These are phyloP conservation scores for Aphanoascus verrucosus DNA, from an alignment of 2,329 filamentous ascomycete genomes.

Conservation along the genomic window DNA sequence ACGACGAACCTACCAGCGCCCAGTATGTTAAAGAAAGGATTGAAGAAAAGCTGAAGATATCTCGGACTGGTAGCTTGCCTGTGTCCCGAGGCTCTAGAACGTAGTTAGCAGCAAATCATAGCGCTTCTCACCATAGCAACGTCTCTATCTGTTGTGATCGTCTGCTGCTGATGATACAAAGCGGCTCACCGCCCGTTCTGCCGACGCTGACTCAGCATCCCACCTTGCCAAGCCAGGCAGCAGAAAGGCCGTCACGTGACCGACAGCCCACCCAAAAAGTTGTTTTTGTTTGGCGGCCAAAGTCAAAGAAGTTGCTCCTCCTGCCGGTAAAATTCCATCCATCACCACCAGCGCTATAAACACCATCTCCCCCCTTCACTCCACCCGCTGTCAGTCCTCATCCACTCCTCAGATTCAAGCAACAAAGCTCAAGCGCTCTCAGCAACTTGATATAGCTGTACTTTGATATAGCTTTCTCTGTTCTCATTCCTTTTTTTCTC, in stretches of 20 bases:
- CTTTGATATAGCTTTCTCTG: background rate
- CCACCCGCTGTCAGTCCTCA: background rate
- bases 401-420: background rate
- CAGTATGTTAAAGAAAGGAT: no score
- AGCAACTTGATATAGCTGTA: background rate
- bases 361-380: background rate
- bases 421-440: background rate
- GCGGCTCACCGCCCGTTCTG: constrained; percentile 1
- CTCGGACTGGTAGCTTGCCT: no score
- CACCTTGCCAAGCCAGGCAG: background rate
- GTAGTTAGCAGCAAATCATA: no score
- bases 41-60: no score
- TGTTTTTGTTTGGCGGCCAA: constrained; percentile 10
- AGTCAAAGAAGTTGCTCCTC: background rate
- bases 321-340: constrained; percentile 12
- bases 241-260: constrained; percentile 1
- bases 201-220: constrained; percentile 2
- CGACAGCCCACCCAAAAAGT: constrained; percentile 5
- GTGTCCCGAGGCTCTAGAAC: no score
- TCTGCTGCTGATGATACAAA: background rate
- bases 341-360: background rate
- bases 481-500: constrained; percentile 3
- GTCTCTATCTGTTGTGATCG: background rate
- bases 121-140: background rate
- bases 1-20: no score